Evolutionary conservation across 306 rosid species (phyloP).

Genomic region (Psophocarpus tetragonolobus): DNA sequence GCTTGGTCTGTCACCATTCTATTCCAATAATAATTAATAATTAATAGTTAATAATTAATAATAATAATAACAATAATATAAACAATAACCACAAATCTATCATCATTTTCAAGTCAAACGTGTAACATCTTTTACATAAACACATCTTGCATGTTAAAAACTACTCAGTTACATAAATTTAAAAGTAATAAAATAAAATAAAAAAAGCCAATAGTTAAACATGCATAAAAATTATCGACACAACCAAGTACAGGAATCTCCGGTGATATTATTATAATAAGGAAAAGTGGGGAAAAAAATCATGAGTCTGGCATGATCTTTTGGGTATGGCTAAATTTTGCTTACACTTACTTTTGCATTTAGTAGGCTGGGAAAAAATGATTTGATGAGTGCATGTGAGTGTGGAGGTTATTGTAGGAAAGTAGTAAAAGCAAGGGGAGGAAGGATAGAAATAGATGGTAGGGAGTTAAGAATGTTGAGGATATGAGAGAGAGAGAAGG

Average conservation of each 20-base stretch:
- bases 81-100: background rate
- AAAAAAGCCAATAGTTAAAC: background rate
- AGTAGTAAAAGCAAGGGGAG: background rate
- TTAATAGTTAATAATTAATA: no score
- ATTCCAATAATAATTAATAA: background rate
- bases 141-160: background rate
- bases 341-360: constrained; percentile 39
- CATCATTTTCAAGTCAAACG: background rate
- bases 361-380: constrained; percentile 27
- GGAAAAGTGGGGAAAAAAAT: background rate
- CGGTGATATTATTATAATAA: constrained; percentile 46
- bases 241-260: constrained; percentile 61
- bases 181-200: background rate
- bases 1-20: constrained; percentile 10
- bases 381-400: background rate
- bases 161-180: background rate
- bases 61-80: background rate
- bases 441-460: background rate
- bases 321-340: background rate
- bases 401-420: background rate
- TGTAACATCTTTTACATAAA: background rate
- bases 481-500: constrained; percentile 54
- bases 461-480: constrained; percentile 51
- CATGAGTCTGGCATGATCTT: constrained; percentile 32
- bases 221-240: constrained; percentile 32